A percentile compares a stretch with the other conserved stretches of the same genome.
Evolutionary conservation across 257 asterid genomes (phyloP).

Genomic region (Nicotiana attenuata): DNA sequence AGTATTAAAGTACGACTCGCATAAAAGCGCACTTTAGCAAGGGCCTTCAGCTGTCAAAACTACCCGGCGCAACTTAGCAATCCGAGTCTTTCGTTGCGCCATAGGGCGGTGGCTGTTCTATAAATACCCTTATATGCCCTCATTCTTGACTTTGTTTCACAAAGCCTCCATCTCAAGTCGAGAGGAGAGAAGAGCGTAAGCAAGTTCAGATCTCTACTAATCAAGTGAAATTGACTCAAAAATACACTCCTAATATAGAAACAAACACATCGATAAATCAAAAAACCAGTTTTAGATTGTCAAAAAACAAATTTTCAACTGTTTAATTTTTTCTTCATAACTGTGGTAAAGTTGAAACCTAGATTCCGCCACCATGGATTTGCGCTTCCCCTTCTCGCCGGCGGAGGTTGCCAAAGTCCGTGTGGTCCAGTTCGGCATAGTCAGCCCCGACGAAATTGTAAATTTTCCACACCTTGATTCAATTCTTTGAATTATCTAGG

Average conservation of each 20-base stretch:
- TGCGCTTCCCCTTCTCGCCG: conserved; percentile 89
- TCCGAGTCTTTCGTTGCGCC: not conserved
- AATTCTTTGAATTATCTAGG: not conserved
- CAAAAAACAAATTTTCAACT: not conserved
- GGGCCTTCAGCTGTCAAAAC: not conserved
- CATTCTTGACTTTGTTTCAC: rapidly evolving
- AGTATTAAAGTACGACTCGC: not conserved
- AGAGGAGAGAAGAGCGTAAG: conserved; percentile 15
- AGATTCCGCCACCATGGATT: conserved; percentile 46
- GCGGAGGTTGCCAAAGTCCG: conserved; percentile 92
- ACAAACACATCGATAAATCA: not conserved
- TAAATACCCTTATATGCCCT: conserved; percentile 29
- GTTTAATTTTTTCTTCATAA: not conserved
- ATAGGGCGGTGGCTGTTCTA: conserved; percentile 18
- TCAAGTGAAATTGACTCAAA: not conserved
- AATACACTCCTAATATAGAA: not conserved
- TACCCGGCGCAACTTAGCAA: not conserved
- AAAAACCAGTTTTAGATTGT: not conserved
- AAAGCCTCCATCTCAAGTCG: conserved; percentile 15
- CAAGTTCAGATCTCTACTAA: conserved; percentile 7
- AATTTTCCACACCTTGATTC: not conserved
- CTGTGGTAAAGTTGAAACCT: not conserved
- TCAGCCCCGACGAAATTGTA: conserved; percentile 95
- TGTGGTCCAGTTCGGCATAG: conserved; percentile 85
- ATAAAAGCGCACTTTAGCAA: not conserved